Percentiles rank a stretch among this genome's conserved stretches.
Evolutionary conservation across 805 yeast genomes (phyloP).

Genomic region (Zygosaccharomyces lentus): DNA sequence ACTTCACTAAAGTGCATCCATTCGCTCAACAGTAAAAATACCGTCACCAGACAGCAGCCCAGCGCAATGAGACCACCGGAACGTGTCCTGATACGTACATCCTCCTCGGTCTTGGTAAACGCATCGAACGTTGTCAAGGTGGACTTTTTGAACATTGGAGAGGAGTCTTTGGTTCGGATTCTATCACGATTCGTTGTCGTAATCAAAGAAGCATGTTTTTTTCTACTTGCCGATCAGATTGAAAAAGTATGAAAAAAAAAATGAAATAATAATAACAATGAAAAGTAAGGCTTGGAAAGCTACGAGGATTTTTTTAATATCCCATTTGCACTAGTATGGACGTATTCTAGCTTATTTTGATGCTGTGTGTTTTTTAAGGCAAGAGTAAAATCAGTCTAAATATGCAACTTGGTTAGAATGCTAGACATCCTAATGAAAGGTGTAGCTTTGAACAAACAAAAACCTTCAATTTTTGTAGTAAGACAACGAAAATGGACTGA

Average conservation of each 20-base stretch:
- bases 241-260: background rate
- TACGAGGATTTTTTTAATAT: too few species aligned
- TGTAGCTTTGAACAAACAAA: too few species aligned
- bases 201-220: background rate
- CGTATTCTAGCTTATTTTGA: too few species aligned
- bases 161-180: background rate
- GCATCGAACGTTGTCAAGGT: slow-evolving; percentile 64
- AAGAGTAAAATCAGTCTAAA: too few species aligned
- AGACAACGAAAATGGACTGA: too few species aligned
- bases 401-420: too few species aligned
- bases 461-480: too few species aligned
- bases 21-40: slow-evolving; percentile 65
- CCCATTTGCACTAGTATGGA: too few species aligned
- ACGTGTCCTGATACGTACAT: slow-evolving; percentile 81
- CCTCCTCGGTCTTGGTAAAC: slow-evolving; percentile 92
- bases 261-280: background rate
- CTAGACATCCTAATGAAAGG: too few species aligned
- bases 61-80: slow-evolving; percentile 88
- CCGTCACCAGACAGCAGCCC: slow-evolving; percentile 55
- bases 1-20: slow-evolving; percentile 68
- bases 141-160: slow-evolving; percentile 22
- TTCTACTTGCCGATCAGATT: background rate
- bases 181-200: background rate
- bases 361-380: too few species aligned
- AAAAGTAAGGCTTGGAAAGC: background rate